A percentile compares a stretch with the other conserved stretches of the same genome.
phyloP scores from a whole-genome alignment of 2,329 filamentous ascomycete species.

The Raffaelea deltoideospora region DNA sequence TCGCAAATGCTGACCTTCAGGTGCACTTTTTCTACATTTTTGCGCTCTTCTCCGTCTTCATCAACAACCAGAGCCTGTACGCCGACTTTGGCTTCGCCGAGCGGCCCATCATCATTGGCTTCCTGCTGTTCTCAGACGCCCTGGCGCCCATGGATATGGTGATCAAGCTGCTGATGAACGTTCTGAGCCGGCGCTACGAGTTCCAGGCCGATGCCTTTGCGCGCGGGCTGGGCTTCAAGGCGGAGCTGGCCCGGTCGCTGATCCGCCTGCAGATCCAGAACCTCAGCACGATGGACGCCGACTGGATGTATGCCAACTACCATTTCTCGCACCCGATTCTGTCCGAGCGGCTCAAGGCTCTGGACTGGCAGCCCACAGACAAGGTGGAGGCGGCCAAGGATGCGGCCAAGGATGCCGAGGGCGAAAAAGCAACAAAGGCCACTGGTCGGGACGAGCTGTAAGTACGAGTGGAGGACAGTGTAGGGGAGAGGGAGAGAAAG shows the following conservation, averaged over 20 bases:
- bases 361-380: slow-evolving; percentile 63
- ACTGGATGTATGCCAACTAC: slow-evolving; percentile 97
- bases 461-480: too few species aligned
- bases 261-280: slow-evolving; percentile 99
- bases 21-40: slow-evolving; percentile 95
- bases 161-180: slow-evolving; percentile 90
- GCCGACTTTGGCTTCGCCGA: slow-evolving; percentile 79
- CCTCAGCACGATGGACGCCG: slow-evolving; percentile 94
- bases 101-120: slow-evolving; percentile 88
- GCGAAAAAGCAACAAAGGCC: slow-evolving; percentile 45
- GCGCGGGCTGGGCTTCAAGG: slow-evolving; percentile 64
- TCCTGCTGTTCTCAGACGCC: slow-evolving; percentile 95
- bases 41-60: slow-evolving; percentile 87
- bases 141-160: slow-evolving; percentile 87
- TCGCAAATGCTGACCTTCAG: slow-evolving; percentile 24
- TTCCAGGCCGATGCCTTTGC: slow-evolving; percentile 94
- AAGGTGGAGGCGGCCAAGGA: slow-evolving; percentile 25
- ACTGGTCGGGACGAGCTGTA: slow-evolving; percentile 62
- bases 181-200: slow-evolving; percentile 86
- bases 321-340: slow-evolving; percentile 97
- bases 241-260: slow-evolving; percentile 70
- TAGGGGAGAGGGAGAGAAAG: too few species aligned
- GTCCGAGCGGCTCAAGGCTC: slow-evolving; percentile 78
- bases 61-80: slow-evolving; percentile 89
- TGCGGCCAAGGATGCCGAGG: slow-evolving; percentile 8